Conservation (phyloP, 768 basidiomycete species). For the Tulasnella sp. region DNA sequence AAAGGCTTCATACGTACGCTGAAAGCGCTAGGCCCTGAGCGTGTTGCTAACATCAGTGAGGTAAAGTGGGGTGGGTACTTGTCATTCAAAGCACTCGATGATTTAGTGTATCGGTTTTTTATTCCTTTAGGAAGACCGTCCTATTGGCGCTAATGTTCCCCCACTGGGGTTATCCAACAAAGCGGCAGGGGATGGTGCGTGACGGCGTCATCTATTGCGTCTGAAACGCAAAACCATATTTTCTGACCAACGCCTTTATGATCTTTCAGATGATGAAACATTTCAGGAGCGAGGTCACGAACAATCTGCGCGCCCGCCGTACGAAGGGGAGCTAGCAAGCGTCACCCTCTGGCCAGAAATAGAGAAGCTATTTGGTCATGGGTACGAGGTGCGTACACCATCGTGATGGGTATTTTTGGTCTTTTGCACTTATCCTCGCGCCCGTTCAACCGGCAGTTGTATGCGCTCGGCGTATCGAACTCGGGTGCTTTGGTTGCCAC, state of each 20-base stretch:
- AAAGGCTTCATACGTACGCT: constrained; percentile 59
- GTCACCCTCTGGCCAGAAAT: constrained; percentile 92
- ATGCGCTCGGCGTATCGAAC: constrained; percentile 61
- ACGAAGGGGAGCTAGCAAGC: constrained; percentile 82
- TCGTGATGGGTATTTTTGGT: too few relatives aligned
- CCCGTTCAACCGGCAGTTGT: not conserved
- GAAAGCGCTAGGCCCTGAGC: constrained; percentile 23
- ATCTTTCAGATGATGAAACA: constrained; percentile 6
- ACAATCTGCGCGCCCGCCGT: constrained; percentile 34
- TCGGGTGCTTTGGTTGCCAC: constrained; percentile 66
- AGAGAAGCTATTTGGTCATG: constrained; percentile 96
- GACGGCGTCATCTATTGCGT: too few relatives aligned
- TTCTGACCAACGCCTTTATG: not conserved
- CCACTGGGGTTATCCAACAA: constrained; percentile 93
- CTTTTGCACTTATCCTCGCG: too few relatives aligned
- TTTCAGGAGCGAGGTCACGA: constrained; percentile 6
- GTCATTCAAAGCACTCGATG: too few relatives aligned
- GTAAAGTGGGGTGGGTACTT: too few relatives aligned
- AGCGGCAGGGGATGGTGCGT: constrained; percentile 59
- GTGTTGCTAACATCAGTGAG: not conserved
- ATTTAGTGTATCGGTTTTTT: too few relatives aligned
- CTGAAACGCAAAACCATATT: not conserved
- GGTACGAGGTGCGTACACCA: constrained; percentile 64
- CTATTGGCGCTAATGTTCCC: constrained; percentile 78
- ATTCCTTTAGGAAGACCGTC: constrained; percentile 41